Evolutionary conservation across 305 asterid species (phyloP), one percentile per base, ranked within the genome.

Genomic region (Fraxinus sp.): DNA sequence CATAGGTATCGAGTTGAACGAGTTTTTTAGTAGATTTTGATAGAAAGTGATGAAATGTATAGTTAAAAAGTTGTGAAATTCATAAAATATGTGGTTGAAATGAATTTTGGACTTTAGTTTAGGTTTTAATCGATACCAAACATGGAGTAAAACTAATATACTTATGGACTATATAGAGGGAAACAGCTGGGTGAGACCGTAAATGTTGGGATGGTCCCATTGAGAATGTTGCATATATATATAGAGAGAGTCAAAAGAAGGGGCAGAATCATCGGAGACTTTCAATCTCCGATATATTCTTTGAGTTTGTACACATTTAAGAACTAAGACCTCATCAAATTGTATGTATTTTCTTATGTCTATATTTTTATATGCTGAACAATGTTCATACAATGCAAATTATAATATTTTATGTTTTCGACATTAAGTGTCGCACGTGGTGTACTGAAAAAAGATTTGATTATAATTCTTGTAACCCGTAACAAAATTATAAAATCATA

Each of bases 231-330:
- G 87, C 59, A 46, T 13, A 13, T 13, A 13, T 46, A 37, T 7
- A 46, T 0, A 3, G 0, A n/a, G 11, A 81, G 85, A 85, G 90
- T 88, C 90, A 85, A 88, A 85, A 88, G 88, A 85, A 49, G 86
- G 82, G 84, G 85, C 92, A 88, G 90, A 89, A 89, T 90, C 90
- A 85, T 83, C 82, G 92, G 93, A 89, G 92, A 90, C 89, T 92
- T 92, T 88, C 92, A 89, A 79, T 91, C 89, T 87, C 95, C 90
- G 82, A 91, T 86, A 87, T 89, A 90, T 91, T 89, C 92, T 84
- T 72, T 76, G 78, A 81, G 79, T 87, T 83, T 87, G 83, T 86
- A 80, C 87, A 84, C 83, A 81, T 79, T 79, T 78, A 37, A 37
- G 41, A 37, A 37, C 41, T 1, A 57, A 11, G 37, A 78, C 32